Evolutionary conservation across 1,139 yeast species (phyloP).

Genomic region (Hanseniaspora sp.): DNA sequence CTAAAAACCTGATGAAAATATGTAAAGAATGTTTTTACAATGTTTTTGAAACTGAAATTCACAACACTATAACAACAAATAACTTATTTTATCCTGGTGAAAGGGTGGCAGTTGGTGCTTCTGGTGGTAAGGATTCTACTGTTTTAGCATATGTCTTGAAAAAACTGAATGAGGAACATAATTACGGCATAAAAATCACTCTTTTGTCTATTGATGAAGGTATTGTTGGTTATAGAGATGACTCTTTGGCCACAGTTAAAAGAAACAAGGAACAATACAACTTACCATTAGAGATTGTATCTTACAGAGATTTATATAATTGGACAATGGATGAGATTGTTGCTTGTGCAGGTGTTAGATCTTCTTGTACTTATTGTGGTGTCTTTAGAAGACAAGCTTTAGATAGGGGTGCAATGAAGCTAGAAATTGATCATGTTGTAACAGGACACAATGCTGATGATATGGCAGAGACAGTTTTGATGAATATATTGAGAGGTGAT

Average conservation of each 20-base stretch:
- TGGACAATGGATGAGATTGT: slow-evolving; percentile 99
- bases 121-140: slow-evolving; percentile 97
- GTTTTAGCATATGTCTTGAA: slow-evolving; percentile 84
- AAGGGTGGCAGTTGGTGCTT: slow-evolving; percentile 89
- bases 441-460: slow-evolving; percentile 99
- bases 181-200: slow-evolving; percentile 75
- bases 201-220: slow-evolving; percentile 91
- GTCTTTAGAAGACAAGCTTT: slow-evolving; percentile 92
- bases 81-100: slow-evolving; percentile 71
- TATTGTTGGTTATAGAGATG: slow-evolving; percentile 92
- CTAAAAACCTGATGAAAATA: slow-evolving; percentile 82
- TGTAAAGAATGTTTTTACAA: slow-evolving; percentile 84
- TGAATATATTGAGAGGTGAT: slow-evolving; percentile 94
- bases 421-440: slow-evolving; percentile 80
- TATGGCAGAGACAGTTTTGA: slow-evolving; percentile 94
- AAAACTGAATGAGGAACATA: slow-evolving; percentile 72
- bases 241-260: slow-evolving; percentile 90
- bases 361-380: slow-evolving; percentile 96
- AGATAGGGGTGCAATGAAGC: slow-evolving; percentile 88
- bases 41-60: slow-evolving; percentile 92
- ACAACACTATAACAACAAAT: slow-evolving; percentile 67
- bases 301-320: slow-evolving; percentile 75
- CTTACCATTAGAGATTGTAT: slow-evolving; percentile 79
- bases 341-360: slow-evolving; percentile 83
- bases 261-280: slow-evolving; percentile 80